Base-by-base conservation (phyloP, 2,329 filamentous ascomycete species). In the Aspergillus flavus region DNA sequence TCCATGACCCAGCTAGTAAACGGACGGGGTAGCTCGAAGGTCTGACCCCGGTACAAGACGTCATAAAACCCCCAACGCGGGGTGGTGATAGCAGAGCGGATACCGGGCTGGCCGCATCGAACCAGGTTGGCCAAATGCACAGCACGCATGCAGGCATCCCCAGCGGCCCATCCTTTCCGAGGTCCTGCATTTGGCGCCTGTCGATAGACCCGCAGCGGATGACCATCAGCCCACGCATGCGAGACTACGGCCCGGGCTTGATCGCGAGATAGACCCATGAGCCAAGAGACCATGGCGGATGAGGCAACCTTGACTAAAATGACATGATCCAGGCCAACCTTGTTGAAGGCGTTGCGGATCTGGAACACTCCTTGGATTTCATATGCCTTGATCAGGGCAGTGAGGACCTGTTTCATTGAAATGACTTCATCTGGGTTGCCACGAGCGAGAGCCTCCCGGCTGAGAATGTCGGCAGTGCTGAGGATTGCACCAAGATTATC, bases 131-230 rank as follows among this genome's bases (percentile, higher is more conserved):
- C 73, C 12, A 81, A 65, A 26, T 80, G 77, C 4, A 81, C 76
- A 7, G 78, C 80, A 32, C 77, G 72, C 67, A 76, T 78, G 34
- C 75, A 76, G 1, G 80, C 79, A 66, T 81, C 77, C 2, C 77
- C 80, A 0, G 72, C 79, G 2, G 79, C 79, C 80, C 80, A 81
- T 0, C 79, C 80, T 65, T 82, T 82, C 0, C 79, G 71, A 1
- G 79, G 73, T 0, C 71, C 72, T 0, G 79, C 71, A 58, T 80
- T 81, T 5, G 69, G 63, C 0, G 69, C 68, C 41, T 74, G 71
- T 1, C 79, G 71, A 55, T 74, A 81, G 1, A 71, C 65, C 6
- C 79, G 73, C 3, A 74, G 70, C 1, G 79, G 75, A 39, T 75
- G 71, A 3, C 75, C 76, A 54, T 82, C 80, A 57, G 76, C 72